Base-by-base conservation (phyloP, 202 grass and related monocot genomes). In the Saccharum hybrid region DNA sequence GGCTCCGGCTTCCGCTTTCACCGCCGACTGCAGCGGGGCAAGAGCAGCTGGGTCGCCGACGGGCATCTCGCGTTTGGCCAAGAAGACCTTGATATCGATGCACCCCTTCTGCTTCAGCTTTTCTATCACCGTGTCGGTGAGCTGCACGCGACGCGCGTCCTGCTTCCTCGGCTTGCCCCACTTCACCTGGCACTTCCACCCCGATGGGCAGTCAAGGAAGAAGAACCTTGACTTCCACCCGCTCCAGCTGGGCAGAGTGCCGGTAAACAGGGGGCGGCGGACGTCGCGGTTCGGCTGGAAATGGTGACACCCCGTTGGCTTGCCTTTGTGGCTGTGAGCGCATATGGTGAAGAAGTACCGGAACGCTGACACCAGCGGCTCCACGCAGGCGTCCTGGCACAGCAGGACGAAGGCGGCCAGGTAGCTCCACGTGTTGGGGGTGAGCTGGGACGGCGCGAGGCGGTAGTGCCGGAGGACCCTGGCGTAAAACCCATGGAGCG, bases 391-490 rank as follows among this genome's bases (percentile, higher is more conserved):
- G 4, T 68, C 33, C 46, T 60, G 6, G 77, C 40, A 75, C 16
- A 59, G 69, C 49, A 57, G 46, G 22, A 86, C 23, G 61, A 81
- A 86, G 5, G 59, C 77, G 3, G 18, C 68, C 3, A 80, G 18
- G 75, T 3, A 9, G 19, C 40, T 57, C 75, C 83, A 85, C 8
- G 66, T 21, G 43, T 80, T 80, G 21, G 84, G 84, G n/a, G 11
- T 0, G 21, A 86, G 16, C 76, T 80, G 67, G 68, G 15, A 4
- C 33, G 77, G 69, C 12, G 84, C 76, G 60, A 86, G 26, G 9
- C 22, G 33, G 68, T 64, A 86, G 42, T 74, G 76, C 16, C 9
- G 5, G 67, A 86, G 76, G 4, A 72, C 31, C 41, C 4, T 7
- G 59, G 1, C 8, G 42, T 57, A 71, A 42, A 86, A 80, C 2